Percentiles rank a stretch among this genome's conserved stretches.
phyloP scores from a whole-genome alignment of 331 rosid genomes.

The Malus hybrid region DNA sequence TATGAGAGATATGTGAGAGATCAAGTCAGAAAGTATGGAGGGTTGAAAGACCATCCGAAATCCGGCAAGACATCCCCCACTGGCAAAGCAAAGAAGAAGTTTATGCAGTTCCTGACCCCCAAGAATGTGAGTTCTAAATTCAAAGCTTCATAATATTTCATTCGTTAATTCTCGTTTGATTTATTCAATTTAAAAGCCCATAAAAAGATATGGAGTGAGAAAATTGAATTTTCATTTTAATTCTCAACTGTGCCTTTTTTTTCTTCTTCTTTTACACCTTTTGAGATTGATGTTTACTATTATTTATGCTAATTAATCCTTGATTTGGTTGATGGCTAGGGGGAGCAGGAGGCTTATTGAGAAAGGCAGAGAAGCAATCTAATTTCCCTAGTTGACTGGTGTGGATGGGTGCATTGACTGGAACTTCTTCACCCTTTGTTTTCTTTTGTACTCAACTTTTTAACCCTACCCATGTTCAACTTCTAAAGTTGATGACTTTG shows the following conservation, averaged over 20 bases:
- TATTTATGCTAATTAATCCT: neutral
- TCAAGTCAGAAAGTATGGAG: conserved; percentile 34
- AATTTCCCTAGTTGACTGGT: neutral
- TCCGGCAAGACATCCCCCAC: conserved; percentile 14
- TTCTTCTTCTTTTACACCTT: neutral
- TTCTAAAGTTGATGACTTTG: neutral
- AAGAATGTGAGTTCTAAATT: conserved; percentile 41
- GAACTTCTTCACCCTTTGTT: neutral
- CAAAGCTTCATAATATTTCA: neutral
- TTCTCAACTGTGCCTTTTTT: neutral
- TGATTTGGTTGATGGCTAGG: conserved; percentile 16
- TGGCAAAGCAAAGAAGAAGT: conserved; percentile 48
- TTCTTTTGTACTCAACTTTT: neutral
- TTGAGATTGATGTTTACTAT: neutral
- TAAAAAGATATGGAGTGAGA: neutral
- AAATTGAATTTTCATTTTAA: neutral
- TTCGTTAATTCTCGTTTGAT: neutral
- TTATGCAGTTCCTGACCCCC: conserved; percentile 36
- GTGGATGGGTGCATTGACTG: neutral
- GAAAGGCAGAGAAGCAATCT: neutral
- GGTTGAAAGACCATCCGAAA: neutral
- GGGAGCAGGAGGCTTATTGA: conserved; percentile 54
- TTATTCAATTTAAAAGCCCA: too few species aligned
- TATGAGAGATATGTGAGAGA: conserved; percentile 61
- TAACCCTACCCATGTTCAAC: neutral